Percentiles rank a stretch among this genome's conserved stretches.
phyloP scores from a whole-genome alignment of 2,329 filamentous ascomycete genomes.

The Penicillium sp. region DNA sequence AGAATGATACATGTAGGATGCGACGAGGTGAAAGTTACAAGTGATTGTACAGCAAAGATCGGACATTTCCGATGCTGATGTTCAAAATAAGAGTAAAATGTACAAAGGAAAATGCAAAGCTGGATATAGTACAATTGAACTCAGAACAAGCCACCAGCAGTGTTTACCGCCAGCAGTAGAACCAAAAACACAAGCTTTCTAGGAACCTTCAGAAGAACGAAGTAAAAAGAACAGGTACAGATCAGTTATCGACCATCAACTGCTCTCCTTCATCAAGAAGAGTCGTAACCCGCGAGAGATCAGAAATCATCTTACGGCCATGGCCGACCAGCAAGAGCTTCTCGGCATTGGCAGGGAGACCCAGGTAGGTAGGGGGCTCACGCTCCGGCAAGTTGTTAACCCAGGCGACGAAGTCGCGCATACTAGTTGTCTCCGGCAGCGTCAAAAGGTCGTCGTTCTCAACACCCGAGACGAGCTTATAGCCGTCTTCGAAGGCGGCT shows the following conservation, averaged over 20 bases:
- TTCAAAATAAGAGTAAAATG: conserved; percentile 2
- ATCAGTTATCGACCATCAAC: conserved; percentile 59
- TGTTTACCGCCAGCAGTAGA: conserved; percentile 1
- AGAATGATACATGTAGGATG: neutral
- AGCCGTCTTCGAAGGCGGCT: conserved; percentile 81
- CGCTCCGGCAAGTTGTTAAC: conserved; percentile 85
- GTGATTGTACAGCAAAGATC: conserved; percentile 2
- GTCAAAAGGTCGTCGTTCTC: conserved; percentile 54
- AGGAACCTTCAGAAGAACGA: neutral
- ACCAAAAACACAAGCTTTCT: neutral
- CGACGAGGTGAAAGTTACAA: neutral
- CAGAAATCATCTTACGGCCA: conserved; percentile 72
- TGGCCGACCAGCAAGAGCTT: conserved; percentile 85
- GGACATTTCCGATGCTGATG: neutral
- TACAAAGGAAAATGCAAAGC: conserved; percentile 8
- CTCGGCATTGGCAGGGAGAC: conserved; percentile 89
- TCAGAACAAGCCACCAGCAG: conserved; percentile 10
- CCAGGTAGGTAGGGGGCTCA: conserved; percentile 90
- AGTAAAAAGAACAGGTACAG: conserved; percentile 8
- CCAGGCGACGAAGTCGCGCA: conserved; percentile 83
- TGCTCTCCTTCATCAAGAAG: conserved; percentile 91
- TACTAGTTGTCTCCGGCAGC: conserved; percentile 69
- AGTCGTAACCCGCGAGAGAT: conserved; percentile 74
- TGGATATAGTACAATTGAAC: conserved; percentile 9
- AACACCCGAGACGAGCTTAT: conserved; percentile 71